Base-by-base conservation (phyloP, 2,329 filamentous ascomycete genomes). In the Triangularia setosa region DNA sequence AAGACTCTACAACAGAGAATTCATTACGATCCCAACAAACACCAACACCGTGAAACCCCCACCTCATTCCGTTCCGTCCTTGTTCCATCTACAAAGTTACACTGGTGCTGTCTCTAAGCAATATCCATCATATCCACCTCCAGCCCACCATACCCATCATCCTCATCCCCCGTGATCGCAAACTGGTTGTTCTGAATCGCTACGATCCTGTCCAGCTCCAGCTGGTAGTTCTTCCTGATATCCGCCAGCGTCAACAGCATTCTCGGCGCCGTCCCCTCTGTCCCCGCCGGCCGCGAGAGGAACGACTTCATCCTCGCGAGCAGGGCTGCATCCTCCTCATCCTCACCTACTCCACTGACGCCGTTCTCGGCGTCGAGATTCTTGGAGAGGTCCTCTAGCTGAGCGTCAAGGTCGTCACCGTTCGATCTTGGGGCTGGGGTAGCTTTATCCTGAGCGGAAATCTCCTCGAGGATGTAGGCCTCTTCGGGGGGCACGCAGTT, bases 161-260 rank as follows among this genome's bases (percentile, higher is more conserved):
- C 79, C 23, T 79, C 82, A 28, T 79, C 83, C 12, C 78, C 79
- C 67, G 81, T 78, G 66, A 97, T 91, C 16, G 90, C 90, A 81
- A 96, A 97, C 74, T 96, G 88, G 64, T 96, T 93, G 73, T 91
- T 91, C 77, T 95, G 89, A 75, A 97, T 93, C 61, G 91, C 90
- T 60, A 90, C 91, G 70, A 95, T 90, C 67, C 92, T 85, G 77
- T 99, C 95, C 73, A 99, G 79, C 77, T 98, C 93, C 24, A 85
- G 87, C 78, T 96, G 91, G 75, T 97, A 99, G 74, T 94, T 90
- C 76, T 90, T 92, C 72, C 93, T 85, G 60, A 98, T 81, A 75
- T 97, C 93, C 28, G 90, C 90, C 62, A 99, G 79, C 30, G 92
- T 97, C 16, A 98, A 84, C 35, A 98, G 87, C 74, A 86, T 89